Conservation (phyloP, 805 yeast species). For the Candida adriatica region DNA sequence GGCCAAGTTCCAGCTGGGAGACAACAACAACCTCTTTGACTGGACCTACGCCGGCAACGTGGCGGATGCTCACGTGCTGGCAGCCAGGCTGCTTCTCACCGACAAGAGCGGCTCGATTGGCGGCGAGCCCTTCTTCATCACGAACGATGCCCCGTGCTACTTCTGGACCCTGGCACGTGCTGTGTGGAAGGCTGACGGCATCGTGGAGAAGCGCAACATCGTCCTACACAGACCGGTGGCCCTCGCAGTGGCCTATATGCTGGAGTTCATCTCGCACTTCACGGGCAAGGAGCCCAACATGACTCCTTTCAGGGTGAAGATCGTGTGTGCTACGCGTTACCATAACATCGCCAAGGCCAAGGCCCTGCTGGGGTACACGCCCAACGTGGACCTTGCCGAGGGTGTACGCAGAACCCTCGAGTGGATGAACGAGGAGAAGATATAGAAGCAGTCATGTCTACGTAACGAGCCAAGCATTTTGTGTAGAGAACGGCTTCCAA, state of each 20-base stretch:
- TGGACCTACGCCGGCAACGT: slow-evolving; percentile 99
- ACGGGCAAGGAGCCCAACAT: slow-evolving; percentile 85
- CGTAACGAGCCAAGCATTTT: no score
- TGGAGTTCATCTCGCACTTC: slow-evolving; percentile 66
- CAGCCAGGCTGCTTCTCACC: slow-evolving; percentile 65
- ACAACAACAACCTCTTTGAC: slow-evolving; percentile 87
- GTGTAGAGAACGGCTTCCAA: no score
- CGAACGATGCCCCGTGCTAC: slow-evolving; percentile 91
- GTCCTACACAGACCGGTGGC: slow-evolving; percentile 74
- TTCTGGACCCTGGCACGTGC: slow-evolving; percentile 97
- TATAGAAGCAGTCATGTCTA: slow-evolving; percentile 1
- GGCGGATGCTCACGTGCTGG: slow-evolving; percentile 92
- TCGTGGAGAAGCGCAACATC: slow-evolving; percentile 60
- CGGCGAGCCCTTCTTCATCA: slow-evolving; percentile 85
- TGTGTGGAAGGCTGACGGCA: slow-evolving; percentile 96
- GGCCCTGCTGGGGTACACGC: slow-evolving; percentile 65
- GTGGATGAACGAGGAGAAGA: slow-evolving; percentile 75
- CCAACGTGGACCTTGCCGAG: slow-evolving; percentile 68
- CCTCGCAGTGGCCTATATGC: slow-evolving; percentile 68
- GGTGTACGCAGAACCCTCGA: slow-evolving; percentile 76
- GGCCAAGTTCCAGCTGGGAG: slow-evolving; percentile 90
- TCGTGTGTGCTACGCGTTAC: slow-evolving; percentile 89
- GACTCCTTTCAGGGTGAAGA: slow-evolving; percentile 89
- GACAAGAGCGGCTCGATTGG: slow-evolving; percentile 41
- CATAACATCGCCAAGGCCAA: slow-evolving; percentile 90